phyloP scores from a whole-genome alignment of 2,329 filamentous ascomycete species.

The Canariomyces notabilis region DNA sequence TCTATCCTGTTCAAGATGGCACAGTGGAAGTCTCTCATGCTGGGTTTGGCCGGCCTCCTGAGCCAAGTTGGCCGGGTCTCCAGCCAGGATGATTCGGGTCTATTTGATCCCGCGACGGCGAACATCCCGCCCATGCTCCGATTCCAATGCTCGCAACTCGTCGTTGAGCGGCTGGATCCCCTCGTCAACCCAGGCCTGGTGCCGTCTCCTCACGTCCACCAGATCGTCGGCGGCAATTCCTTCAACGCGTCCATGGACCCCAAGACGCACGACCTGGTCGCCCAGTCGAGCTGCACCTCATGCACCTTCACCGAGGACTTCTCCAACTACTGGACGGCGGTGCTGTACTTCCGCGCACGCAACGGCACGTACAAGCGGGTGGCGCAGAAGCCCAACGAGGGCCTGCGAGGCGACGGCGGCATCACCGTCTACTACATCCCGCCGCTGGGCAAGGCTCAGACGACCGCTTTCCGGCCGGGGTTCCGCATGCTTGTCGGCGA shows the following conservation, averaged over 20 bases:
- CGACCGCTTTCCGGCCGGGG: conserved; percentile 40
- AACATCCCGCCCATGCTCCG: conserved; percentile 25
- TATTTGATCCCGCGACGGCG: conserved; percentile 14
- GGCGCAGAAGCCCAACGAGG: conserved; percentile 20
- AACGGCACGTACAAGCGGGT: conserved; percentile 25
- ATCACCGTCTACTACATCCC: conserved; percentile 28
- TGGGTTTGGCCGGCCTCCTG: conserved; percentile 4
- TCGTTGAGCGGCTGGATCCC: conserved; percentile 28
- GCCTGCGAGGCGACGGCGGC: conserved; percentile 22
- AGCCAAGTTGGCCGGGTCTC: not conserved
- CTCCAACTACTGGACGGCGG: conserved; percentile 28
- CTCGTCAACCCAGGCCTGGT: conserved; percentile 22
- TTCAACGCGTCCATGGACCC: conserved; percentile 26
- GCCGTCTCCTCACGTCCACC: conserved; percentile 24
- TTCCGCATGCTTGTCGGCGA: conserved; percentile 41
- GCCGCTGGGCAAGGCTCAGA: conserved; percentile 30
- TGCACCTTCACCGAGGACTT: conserved; percentile 26
- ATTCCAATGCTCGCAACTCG: conserved; percentile 29
- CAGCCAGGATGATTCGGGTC: conserved; percentile 9
- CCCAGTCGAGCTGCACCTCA: conserved; percentile 21
- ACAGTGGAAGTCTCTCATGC: conserved; percentile 5
- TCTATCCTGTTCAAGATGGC: conserved; percentile 4
- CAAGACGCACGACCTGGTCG: conserved; percentile 18
- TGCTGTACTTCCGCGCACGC: conserved; percentile 23
- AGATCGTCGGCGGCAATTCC: conserved; percentile 26